These are phyloP conservation scores for Rugonectria rugulosa DNA, from an alignment of 2,329 filamentous ascomycete species.

Conservation along the genomic window DNA sequence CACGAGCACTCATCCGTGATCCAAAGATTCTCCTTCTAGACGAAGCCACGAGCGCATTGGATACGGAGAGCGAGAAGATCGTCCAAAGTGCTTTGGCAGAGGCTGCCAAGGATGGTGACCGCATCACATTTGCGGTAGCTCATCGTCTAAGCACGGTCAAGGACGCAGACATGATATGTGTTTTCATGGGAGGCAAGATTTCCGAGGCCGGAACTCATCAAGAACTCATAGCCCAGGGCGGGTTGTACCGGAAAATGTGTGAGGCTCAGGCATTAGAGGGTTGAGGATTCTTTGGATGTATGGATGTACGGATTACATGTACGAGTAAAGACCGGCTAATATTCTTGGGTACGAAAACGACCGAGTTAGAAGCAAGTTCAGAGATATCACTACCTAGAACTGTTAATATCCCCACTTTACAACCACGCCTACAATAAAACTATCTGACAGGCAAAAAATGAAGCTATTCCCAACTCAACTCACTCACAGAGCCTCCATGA, in stretches of 20 bases:
- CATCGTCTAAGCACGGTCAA: conserved; percentile 94
- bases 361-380: no score
- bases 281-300: no score
- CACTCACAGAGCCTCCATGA: no score
- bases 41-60: conserved; percentile 40
- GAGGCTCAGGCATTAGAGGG: conserved; percentile 48
- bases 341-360: no score
- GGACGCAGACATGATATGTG: conserved; percentile 67
- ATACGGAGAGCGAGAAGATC: conserved; percentile 38
- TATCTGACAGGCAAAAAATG: neutral
- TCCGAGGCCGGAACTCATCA: conserved; percentile 65
- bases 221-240: conserved; percentile 57
- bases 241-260: conserved; percentile 60
- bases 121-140: conserved; percentile 67
- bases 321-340: no score
- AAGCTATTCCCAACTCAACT: no score
- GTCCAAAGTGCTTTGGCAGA: conserved; percentile 82
- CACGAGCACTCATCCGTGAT: conserved; percentile 61
- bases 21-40: conserved; percentile 36
- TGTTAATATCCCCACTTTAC: no score
- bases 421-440: neutral
- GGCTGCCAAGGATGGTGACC: conserved; percentile 74
- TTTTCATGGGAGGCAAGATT: conserved; percentile 65
- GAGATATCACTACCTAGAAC: no score
- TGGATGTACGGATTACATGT: no score